A percentile compares a stretch with the other conserved stretches of the same genome.
These are phyloP conservation scores for Verbena officinalis DNA, from an alignment of 257 asterid species.

Conservation along the genomic window DNA sequence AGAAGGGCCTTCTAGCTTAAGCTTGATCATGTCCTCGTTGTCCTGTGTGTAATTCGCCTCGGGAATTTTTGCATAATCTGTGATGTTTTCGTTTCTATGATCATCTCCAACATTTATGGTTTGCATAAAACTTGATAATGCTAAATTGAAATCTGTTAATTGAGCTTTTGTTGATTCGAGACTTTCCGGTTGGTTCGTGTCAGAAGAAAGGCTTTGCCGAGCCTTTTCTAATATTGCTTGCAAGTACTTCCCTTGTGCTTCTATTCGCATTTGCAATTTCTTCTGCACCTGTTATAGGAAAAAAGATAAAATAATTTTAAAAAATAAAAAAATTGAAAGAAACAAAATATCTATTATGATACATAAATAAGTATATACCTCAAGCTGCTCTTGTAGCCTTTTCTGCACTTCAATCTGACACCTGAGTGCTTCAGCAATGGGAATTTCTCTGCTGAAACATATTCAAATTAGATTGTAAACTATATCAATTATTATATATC, in stretches of 20 bases:
- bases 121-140: conserved; percentile 68
- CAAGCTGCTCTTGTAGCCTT: conserved; percentile 75
- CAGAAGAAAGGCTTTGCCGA: conserved; percentile 57
- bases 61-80: conserved; percentile 31
- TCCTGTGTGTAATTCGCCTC: conserved; percentile 40
- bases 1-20: conserved; percentile 55
- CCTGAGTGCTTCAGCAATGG: conserved; percentile 63
- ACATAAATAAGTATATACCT: conserved; percentile 44
- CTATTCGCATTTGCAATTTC: conserved; percentile 89
- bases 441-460: conserved; percentile 55
- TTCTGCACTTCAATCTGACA: conserved; percentile 78
- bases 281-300: conserved; percentile 66
- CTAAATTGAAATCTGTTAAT: conserved; percentile 64
- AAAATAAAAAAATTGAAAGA: not conserved
- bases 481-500: not conserved
- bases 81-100: conserved; percentile 28
- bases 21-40: conserved; percentile 34
- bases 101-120: conserved; percentile 50
- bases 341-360: not conserved
- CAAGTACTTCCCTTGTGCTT: conserved; percentile 90
- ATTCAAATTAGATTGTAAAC: not conserved
- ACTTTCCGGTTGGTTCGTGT: conserved; percentile 42
- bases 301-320: not conserved
- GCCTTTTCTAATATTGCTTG: conserved; percentile 82
- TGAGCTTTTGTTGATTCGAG: conserved; percentile 66